Conservation (phyloP, 768 basidiomycete species). For the Dictyophora rubrovolvata region DNA sequence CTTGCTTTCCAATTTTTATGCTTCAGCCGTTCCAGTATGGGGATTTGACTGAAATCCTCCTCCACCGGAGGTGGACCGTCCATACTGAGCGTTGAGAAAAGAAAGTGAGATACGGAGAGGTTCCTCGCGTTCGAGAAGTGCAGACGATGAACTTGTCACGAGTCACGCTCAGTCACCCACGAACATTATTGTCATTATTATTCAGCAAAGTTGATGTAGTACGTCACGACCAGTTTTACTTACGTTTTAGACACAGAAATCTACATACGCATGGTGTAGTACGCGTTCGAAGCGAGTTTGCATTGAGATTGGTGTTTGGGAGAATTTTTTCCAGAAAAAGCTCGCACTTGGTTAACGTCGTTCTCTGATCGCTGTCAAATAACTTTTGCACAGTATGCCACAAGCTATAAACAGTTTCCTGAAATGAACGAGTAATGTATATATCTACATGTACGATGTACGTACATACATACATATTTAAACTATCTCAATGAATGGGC, state of each 20-base stretch:
- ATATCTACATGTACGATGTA: too few relatives aligned
- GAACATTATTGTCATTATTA: background rate
- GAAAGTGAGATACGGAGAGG: background rate
- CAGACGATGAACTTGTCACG: background rate
- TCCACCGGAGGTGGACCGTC: constrained; percentile 87
- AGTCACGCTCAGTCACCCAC: background rate
- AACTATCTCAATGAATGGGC: too few relatives aligned
- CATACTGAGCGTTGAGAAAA: constrained; percentile 37
- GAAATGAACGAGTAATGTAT: too few relatives aligned
- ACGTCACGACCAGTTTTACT: background rate
- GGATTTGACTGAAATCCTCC: constrained; percentile 80
- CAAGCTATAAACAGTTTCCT: too few relatives aligned
- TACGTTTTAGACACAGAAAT: background rate
- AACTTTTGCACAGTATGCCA: too few relatives aligned
- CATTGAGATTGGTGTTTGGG: too few relatives aligned
- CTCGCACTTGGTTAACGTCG: too few relatives aligned
- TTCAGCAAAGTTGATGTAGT: background rate
- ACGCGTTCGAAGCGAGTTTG: too few relatives aligned
- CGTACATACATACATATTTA: too few relatives aligned
- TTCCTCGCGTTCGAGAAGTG: background rate
- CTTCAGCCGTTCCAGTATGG: constrained; percentile 68
- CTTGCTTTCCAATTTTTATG: constrained; percentile 99
- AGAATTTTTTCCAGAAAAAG: too few relatives aligned
- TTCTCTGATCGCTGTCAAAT: too few relatives aligned
- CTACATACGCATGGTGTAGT: too few relatives aligned